Evolutionary conservation across 2,329 filamentous ascomycete species (phyloP), one percentile per base, ranked within the genome.

Genomic region (Rhytidhysteron rufulum): DNA sequence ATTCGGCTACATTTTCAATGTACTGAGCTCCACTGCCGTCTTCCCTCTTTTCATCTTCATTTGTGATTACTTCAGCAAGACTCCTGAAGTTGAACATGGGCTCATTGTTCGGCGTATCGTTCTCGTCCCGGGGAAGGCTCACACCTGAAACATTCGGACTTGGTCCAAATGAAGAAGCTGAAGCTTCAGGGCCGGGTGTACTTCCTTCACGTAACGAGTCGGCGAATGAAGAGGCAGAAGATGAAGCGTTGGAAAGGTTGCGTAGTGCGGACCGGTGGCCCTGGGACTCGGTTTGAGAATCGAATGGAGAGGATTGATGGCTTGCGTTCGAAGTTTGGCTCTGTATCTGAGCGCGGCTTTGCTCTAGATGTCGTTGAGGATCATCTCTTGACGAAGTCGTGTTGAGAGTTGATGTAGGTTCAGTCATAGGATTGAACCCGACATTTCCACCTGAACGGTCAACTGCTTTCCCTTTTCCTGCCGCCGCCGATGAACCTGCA

Each of bases 1-100:
- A 32, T 16, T 39, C 40, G 21, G 62, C 49, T 36, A 33, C 11
- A 30, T 63, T 57, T 43, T 72, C 71, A 32, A 69, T 64, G 37
- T 68, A 62, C 45, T 69, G 62, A 36, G 61, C 47, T n/a, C 51
- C 53, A 27, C 42, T 33, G 21, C 54, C 62, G 7, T 58, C 58
- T 41, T 75, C 73, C 31, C 82, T 51, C 16, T 54, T 51, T 9
- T 53, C 49, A 7, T 60, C 78, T 36, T 82, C 76, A 29, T 77
- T 80, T 0, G 83, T 86, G 21, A 96, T 86, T 62, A 94, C 87
- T 46, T 88, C 86, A 2, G 88, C 86, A 17, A 97, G 70, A 51
- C 88, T 95, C 41, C 82, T 77, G 60, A 96, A 96, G 63, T 95
- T 96, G 66, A 95, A 93, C 78, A 95, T 81, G 3, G 88, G 80